Conservation (phyloP, 768 basidiomycete genomes). For the Leucosporidium creatinivorum region DNA sequence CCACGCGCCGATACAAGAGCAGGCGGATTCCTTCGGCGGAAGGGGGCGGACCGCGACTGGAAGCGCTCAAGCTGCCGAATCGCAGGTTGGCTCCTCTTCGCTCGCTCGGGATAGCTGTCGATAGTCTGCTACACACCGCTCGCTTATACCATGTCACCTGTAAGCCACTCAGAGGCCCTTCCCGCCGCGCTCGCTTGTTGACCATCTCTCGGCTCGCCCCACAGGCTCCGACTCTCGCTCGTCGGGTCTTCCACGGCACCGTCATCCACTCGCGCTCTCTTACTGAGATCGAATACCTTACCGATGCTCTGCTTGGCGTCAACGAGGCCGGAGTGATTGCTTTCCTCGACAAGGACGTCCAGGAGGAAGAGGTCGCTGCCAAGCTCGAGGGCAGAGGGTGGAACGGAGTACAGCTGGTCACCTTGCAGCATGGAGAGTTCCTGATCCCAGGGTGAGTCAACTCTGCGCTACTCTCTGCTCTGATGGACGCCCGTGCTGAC, state of each 20-base stretch:
- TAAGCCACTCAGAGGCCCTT: too few species aligned
- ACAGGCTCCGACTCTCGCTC: background rate
- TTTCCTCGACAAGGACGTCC: constrained; percentile 28
- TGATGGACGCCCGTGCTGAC: background rate
- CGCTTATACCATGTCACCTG: too few species aligned
- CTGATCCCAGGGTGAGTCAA: constrained; percentile 34
- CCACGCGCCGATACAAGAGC: too few species aligned
- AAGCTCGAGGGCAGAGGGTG: constrained; percentile 10
- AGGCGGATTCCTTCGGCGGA: too few species aligned
- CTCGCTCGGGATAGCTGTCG: too few species aligned
- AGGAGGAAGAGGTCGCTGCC: constrained; percentile 1
- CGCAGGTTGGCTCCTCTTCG: too few species aligned
- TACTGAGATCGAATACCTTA: constrained; percentile 33
- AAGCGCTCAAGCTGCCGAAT: too few species aligned
- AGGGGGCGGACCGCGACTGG: too few species aligned
- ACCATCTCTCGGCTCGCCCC: background rate
- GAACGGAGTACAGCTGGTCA: constrained; percentile 1
- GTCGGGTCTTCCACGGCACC: constrained; percentile 29
- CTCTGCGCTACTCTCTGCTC: background rate
- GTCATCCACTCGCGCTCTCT: constrained; percentile 28
- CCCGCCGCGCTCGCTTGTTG: too few species aligned
- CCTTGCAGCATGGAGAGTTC: constrained; percentile 28
- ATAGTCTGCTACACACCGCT: too few species aligned
- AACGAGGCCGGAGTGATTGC: constrained; percentile 33
- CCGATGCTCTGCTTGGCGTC: constrained; percentile 33